Conservation (phyloP, 306 rosid species). For the Quercus bicolor region DNA sequence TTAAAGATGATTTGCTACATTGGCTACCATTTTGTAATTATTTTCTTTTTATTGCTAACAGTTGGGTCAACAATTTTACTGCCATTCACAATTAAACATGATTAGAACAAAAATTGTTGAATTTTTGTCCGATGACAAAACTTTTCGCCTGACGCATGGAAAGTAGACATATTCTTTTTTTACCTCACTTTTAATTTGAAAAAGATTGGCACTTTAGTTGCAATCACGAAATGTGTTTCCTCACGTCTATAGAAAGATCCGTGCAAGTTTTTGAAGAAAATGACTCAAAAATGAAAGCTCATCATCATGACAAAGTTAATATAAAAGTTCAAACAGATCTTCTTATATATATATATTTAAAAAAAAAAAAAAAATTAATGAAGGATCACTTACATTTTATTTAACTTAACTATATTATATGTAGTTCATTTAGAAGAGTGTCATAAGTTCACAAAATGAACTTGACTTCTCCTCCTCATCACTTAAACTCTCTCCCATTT, state of each 20-base stretch:
- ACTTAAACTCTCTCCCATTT: not conserved
- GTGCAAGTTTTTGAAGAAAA: conserved; percentile 16
- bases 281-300: not conserved
- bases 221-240: not conserved
- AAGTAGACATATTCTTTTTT: no score
- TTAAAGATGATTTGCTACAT: not conserved
- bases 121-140: not conserved
- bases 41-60: no score
- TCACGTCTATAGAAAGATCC: not conserved
- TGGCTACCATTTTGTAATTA: not conserved
- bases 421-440: not conserved
- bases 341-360: no score
- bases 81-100: no score
- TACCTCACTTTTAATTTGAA: not conserved
- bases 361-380: no score
- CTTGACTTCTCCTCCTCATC: not conserved
- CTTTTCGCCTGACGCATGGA: no score
- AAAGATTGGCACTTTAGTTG: not conserved
- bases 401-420: not conserved
- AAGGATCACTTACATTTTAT: not conserved
- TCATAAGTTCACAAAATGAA: not conserved
- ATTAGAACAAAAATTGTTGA: not conserved
- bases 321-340: not conserved
- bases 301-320: not conserved
- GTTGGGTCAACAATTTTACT: no score